phyloP scores from a whole-genome alignment of 1,139 yeast species.

The Hyphopichia pseudoburtonii region DNA sequence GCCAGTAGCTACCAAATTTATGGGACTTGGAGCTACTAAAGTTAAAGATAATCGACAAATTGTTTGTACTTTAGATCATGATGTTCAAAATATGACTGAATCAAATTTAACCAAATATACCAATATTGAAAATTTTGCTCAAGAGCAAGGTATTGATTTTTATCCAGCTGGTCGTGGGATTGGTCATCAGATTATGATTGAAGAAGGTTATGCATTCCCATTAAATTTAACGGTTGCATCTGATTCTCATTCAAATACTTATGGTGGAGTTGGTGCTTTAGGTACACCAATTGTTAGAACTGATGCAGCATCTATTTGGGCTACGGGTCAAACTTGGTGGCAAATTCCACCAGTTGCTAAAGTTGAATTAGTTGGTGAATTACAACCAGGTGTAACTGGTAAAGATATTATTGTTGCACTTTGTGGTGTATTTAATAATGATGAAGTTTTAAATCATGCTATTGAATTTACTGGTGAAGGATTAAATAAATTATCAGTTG shows the following conservation, averaged over 20 bases:
- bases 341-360: slow-evolving; percentile 98
- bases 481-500: slow-evolving; percentile 70
- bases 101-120: slow-evolving; percentile 83
- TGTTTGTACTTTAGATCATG: slow-evolving; percentile 95
- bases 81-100: slow-evolving; percentile 89
- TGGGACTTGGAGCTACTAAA: slow-evolving; percentile 86
- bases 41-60: slow-evolving; percentile 86
- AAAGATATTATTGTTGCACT: slow-evolving; percentile 95
- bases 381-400: slow-evolving; percentile 89
- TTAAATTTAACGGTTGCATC: slow-evolving; percentile 91
- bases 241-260: slow-evolving; percentile 96
- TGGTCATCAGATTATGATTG: slow-evolving; percentile 98
- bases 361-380: slow-evolving; percentile 78
- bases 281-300: slow-evolving; percentile 99
- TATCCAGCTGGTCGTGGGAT: slow-evolving; percentile 99
- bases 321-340: slow-evolving; percentile 99
- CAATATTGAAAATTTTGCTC: slow-evolving; percentile 87
- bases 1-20: slow-evolving; percentile 98
- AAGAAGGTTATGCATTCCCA: slow-evolving; percentile 98
- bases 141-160: slow-evolving; percentile 90
- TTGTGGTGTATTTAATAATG: slow-evolving; percentile 93
- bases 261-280: slow-evolving; percentile 93
- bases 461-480: slow-evolving; percentile 95
- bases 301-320: slow-evolving; percentile 99
- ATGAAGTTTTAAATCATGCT: slow-evolving; percentile 95